These are phyloP conservation scores for Spathaspora arborariae DNA, from an alignment of 805 yeast species.

Conservation along the genomic window DNA sequence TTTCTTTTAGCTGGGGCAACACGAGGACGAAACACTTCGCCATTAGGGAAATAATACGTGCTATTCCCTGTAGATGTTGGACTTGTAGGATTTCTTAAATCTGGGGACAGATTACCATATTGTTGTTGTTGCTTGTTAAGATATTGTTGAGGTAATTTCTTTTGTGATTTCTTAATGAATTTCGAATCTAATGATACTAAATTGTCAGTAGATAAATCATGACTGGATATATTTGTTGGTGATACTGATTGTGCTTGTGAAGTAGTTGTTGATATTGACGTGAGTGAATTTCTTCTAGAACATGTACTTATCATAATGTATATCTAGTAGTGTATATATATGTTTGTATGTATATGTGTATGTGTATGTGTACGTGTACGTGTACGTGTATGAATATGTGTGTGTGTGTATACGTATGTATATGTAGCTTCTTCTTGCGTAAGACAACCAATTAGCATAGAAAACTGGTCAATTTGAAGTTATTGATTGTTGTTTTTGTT, in stretches of 20 bases:
- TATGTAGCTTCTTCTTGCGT: too few species aligned
- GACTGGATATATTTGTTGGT: conserved; percentile 12
- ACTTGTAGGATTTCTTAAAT: background rate
- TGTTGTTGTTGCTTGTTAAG: too few species aligned
- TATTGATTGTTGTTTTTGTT: too few species aligned
- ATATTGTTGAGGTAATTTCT: conserved; percentile 14
- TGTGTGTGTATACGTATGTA: too few species aligned
- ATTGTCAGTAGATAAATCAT: conserved; percentile 34
- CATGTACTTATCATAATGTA: background rate
- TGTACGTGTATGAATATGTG: too few species aligned
- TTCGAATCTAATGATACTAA: conserved; percentile 34
- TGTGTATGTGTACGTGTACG: too few species aligned
- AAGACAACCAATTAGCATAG: too few species aligned
- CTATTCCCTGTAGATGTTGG: background rate
- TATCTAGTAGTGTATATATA: background rate
- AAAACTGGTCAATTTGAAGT: too few species aligned
- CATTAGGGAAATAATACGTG: conserved; percentile 47
- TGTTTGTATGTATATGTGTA: too few species aligned
- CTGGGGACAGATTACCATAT: conserved; percentile 3
- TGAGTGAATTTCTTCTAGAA: conserved; percentile 30
- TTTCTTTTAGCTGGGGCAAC: conserved; percentile 35
- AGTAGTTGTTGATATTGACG: conserved; percentile 24
- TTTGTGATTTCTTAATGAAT: conserved; percentile 36
- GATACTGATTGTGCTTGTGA: conserved; percentile 1
- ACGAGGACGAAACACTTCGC: conserved; percentile 50